Evolutionary conservation across 2,329 filamentous ascomycete species (phyloP).

Genomic region (Fusarium sp.): DNA sequence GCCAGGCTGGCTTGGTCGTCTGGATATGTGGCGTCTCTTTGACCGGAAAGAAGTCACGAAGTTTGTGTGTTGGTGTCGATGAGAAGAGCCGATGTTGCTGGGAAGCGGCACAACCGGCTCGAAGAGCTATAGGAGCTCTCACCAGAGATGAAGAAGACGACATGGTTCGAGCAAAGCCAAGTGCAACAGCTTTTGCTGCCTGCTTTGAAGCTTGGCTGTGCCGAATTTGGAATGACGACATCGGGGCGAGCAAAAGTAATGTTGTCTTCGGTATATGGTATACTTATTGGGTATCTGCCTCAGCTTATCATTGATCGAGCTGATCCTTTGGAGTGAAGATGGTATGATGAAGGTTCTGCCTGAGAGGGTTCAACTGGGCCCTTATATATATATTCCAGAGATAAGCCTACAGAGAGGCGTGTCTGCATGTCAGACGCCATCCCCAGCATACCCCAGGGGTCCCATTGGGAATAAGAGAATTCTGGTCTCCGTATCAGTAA

Average conservation of each 20-base stretch:
- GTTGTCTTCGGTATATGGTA: conserved; percentile 7
- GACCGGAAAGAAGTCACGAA: conserved; percentile 70
- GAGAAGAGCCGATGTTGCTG: conserved; percentile 55
- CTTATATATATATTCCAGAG: conserved; percentile 34
- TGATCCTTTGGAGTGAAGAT: conserved; percentile 10
- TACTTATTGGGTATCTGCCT: conserved; percentile 1
- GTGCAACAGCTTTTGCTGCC: conserved; percentile 37
- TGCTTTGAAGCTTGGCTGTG: conserved; percentile 38
- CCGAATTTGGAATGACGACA: conserved; percentile 43
- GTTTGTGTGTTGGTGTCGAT: conserved; percentile 55
- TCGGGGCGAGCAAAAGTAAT: conserved; percentile 19
- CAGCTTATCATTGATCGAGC: background rate
- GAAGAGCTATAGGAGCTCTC: conserved; percentile 15
- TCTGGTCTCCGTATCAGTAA: conserved; percentile 4
- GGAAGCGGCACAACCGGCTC: conserved; percentile 20
- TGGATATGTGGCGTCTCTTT: conserved; percentile 70
- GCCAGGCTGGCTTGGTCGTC: conserved; percentile 72
- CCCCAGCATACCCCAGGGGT: background rate
- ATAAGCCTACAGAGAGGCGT: conserved; percentile 14
- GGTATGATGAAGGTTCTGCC: conserved; percentile 14
- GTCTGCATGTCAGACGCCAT: conserved; percentile 2
- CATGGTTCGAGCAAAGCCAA: conserved; percentile 29
- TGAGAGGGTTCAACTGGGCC: conserved; percentile 16
- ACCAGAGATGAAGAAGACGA: conserved; percentile 25
- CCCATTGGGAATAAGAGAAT: background rate